Base-by-base conservation (phyloP, 2,329 filamentous ascomycete genomes). In the Ambrosiella beaveri region DNA sequence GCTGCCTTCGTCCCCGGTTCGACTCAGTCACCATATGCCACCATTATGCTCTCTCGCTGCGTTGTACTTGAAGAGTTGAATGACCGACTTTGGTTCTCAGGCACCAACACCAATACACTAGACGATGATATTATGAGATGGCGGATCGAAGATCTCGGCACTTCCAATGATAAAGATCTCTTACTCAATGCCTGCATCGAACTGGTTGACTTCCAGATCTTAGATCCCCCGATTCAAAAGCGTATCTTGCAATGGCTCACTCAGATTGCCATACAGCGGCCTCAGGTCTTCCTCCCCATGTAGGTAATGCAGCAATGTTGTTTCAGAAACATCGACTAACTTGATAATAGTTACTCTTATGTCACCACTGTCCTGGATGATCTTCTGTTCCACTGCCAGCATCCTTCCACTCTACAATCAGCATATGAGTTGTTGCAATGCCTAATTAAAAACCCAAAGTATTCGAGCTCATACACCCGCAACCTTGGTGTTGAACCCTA, bases 191-290 rank as follows among this genome's bases (percentile, higher is more conserved):
- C 79, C 2, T 79, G 79, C 1, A 80, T 85, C 58, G 76, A 79
- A 64, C 71, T 85, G 47, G 76, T 85, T 8, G 82, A 86, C 65
- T 85, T 86, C 64, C 76, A 78, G 58, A 78, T 77, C 59, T 69
- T 84, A 7, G 82, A 85, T 59, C 81, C 85, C 58, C 71, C 72
- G 1, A 73, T 81, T 15, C 82, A 85, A 65, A 75, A 76, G 49
- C 73, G 79, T 12, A 78, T 73, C 13, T 68, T 86, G 2, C 65
- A 71, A 13, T 84, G 81, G 79, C 71, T 86, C 40, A 79, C 77
- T 56, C 71, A 76, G 54, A 67, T 85, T 36, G 80, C 80, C 2
- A 64, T 66, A 8, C 71, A 71, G 17, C 71, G 81, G 19, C 79
- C 81, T 2, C 68, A 71, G 7, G 80, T 85, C 7, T 71, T 84